phyloP scores from a whole-genome alignment of 139 green algal species.

The Auxenochlorella pyrenoidosa region DNA sequence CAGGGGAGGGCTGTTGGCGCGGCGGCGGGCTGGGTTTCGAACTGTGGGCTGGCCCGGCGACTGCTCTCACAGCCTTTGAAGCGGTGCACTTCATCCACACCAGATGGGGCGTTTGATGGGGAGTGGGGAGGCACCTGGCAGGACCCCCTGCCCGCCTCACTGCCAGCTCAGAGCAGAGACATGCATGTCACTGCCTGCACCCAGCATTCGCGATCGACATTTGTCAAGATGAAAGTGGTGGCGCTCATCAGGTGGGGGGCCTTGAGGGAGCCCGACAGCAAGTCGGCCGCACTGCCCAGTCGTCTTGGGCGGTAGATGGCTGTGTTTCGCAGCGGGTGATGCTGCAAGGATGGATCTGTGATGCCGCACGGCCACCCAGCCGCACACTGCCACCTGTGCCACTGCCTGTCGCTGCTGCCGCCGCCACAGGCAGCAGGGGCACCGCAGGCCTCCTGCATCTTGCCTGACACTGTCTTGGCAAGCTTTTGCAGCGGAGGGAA shows the following conservation, averaged over 20 bases:
- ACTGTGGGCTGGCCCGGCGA: neutral
- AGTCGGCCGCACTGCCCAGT: no score
- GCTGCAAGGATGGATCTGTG: no score
- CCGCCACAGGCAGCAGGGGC: neutral
- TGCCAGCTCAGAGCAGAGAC: neutral
- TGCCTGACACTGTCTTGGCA: no score
- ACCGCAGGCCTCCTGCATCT: neutral
- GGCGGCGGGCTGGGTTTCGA: neutral
- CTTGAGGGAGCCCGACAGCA: no score
- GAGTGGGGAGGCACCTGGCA: neutral
- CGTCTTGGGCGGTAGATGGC: no score
- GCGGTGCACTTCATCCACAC: constrained; percentile 4
- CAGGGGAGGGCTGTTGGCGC: neutral
- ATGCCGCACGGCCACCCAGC: neutral
- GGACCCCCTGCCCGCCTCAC: neutral
- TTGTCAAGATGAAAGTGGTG: constrained; percentile 41
- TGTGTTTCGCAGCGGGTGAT: neutral
- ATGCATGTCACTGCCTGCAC: neutral
- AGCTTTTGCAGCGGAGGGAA: constrained; percentile 72
- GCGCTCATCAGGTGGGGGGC: constrained; percentile 41
- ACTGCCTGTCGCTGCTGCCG: neutral
- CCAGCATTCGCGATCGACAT: neutral
- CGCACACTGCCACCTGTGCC: neutral
- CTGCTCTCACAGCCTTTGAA: constrained; percentile 14
- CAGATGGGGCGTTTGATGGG: neutral